Evolutionary conservation across 768 basidiomycete genomes (phyloP).

Genomic region (Boletales sp.): DNA sequence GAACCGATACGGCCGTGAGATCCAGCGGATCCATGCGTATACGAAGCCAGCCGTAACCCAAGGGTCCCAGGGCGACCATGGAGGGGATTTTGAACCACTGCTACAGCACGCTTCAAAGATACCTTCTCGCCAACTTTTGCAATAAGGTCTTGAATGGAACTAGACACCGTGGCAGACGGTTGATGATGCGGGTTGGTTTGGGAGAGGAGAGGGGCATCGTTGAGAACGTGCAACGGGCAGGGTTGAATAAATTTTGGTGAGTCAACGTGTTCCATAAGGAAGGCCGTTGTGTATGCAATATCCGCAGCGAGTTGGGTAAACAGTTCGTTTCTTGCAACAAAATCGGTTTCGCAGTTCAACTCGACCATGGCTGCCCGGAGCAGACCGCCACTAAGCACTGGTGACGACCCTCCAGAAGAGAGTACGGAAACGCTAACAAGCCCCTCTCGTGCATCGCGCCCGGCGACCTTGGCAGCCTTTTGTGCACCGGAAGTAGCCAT

Average conservation of each 20-base stretch:
- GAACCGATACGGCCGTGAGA: constrained; percentile 59
- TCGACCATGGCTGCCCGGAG: constrained; percentile 86
- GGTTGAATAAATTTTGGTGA: constrained; percentile 40
- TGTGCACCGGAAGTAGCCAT: constrained; percentile 64
- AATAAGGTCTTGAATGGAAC: constrained; percentile 65
- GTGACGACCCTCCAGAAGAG: constrained; percentile 51
- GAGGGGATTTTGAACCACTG: constrained; percentile 37
- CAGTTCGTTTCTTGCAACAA: constrained; percentile 82
- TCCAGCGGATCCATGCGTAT: constrained; percentile 55
- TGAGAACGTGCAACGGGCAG: constrained; percentile 48
- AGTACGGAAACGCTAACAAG: constrained; percentile 75
- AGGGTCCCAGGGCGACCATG: constrained; percentile 30
- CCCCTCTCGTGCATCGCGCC: constrained; percentile 73
- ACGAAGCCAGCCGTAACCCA: constrained; percentile 50
- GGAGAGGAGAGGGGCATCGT: constrained; percentile 67
- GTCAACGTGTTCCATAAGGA: constrained; percentile 47
- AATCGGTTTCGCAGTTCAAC: constrained; percentile 96
- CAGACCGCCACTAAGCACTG: constrained; percentile 37
- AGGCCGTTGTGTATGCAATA: constrained; percentile 82
- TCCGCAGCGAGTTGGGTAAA: constrained; percentile 75
- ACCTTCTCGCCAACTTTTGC: constrained; percentile 82
- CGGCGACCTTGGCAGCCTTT: constrained; percentile 81
- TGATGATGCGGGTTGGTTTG: constrained; percentile 26
- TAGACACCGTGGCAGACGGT: constrained; percentile 48
- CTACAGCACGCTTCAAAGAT: constrained; percentile 55